A percentile compares a stretch with the other conserved stretches of the same genome.
Conservation (phyloP, 495 filamentous ascomycete genomes). For the Trichocladium antarcticum region DNA sequence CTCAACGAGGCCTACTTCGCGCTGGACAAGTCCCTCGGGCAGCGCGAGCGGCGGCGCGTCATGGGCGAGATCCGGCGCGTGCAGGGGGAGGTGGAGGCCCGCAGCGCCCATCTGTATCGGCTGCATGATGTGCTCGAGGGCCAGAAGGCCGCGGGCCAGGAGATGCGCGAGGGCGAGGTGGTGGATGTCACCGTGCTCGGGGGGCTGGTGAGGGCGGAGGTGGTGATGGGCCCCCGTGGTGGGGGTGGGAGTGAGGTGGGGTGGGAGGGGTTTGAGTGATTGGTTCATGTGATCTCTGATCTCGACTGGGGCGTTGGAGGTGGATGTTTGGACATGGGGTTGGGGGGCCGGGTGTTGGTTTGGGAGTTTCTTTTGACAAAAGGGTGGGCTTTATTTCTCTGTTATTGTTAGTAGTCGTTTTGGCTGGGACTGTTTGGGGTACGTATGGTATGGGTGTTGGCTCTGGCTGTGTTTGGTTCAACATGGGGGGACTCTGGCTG, state of each 20-base stretch:
- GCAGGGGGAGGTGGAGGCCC: conserved; percentile 55
- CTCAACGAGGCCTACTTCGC: conserved; percentile 52
- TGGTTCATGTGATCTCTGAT: background rate
- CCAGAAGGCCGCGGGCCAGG: conserved; percentile 52
- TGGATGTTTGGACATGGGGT: background rate
- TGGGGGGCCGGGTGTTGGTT: background rate
- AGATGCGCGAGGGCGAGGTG: conserved; percentile 50
- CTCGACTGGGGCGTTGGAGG: background rate
- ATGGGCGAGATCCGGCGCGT: conserved; percentile 54
- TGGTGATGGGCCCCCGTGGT: background rate
- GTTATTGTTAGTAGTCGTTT: too few species aligned
- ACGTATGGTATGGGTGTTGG: background rate
- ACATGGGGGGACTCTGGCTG: background rate
- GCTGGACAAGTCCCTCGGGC: conserved; percentile 58
- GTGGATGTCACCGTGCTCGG: conserved; percentile 53
- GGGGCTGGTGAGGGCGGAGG: conserved; percentile 15
- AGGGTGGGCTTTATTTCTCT: too few species aligned
- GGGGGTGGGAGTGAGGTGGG: conserved; percentile 20
- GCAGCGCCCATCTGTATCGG: conserved; percentile 79
- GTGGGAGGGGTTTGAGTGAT: conserved; percentile 33
- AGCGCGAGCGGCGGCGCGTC: conserved; percentile 51
- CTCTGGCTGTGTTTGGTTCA: background rate
- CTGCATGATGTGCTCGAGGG: conserved; percentile 87
- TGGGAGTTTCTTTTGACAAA: too few species aligned
- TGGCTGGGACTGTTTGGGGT: too few species aligned